phyloP scores from a whole-genome alignment of 345 rosid genomes.

The Euphorbia pulcherrima region DNA sequence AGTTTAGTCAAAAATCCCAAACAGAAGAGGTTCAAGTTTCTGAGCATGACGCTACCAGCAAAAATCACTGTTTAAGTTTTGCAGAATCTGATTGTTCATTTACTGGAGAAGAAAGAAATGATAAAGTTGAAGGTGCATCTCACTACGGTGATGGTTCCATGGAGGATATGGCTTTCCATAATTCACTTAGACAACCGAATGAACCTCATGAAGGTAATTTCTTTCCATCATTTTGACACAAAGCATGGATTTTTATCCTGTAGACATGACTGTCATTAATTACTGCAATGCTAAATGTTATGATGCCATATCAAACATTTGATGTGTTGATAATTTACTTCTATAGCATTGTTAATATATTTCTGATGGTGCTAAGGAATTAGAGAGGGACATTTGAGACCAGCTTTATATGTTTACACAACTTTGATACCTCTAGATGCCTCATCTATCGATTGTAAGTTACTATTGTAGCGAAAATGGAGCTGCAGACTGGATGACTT shows the following conservation, averaged over 20 bases:
- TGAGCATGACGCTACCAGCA: constrained; percentile 15
- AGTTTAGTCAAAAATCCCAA: constrained; percentile 13
- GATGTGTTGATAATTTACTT: neutral
- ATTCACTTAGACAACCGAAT: constrained; percentile 7
- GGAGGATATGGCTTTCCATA: constrained; percentile 9
- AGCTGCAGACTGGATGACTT: too few relatives aligned
- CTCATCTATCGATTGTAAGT: neutral
- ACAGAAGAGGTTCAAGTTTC: constrained; percentile 19
- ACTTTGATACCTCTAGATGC: neutral
- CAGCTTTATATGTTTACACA: neutral
- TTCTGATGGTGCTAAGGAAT: neutral
- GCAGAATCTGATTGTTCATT: constrained; percentile 17
- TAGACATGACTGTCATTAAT: neutral
- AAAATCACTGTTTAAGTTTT: constrained; percentile 6
- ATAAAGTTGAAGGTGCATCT: constrained; percentile 18
- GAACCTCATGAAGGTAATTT: constrained; percentile 29
- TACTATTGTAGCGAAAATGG: neutral
- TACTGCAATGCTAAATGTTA: neutral
- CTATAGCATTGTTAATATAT: neutral
- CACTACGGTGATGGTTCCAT: constrained; percentile 12
- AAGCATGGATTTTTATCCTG: neutral
- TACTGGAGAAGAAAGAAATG: constrained; percentile 16
- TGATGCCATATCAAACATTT: neutral
- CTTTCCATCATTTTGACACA: constrained; percentile 12
- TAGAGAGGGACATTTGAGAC: neutral